Conservation (phyloP, 805 yeast genomes). For the Jamesozyma hellenica region DNA sequence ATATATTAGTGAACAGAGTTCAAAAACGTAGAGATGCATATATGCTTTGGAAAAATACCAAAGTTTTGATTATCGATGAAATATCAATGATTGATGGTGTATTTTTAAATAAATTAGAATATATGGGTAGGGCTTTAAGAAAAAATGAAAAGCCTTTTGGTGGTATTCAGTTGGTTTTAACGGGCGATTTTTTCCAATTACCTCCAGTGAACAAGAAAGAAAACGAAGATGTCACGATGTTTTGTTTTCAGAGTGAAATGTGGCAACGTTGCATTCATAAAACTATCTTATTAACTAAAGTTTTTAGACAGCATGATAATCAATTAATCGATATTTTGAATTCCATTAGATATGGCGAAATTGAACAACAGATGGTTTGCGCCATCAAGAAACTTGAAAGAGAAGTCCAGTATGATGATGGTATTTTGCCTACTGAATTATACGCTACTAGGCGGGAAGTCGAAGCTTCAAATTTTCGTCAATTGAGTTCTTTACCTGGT, state of each 20-base stretch:
- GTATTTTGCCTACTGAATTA: constrained; percentile 79
- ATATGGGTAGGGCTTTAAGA: constrained; percentile 51
- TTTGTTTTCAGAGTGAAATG: constrained; percentile 63
- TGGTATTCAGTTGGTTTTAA: constrained; percentile 78
- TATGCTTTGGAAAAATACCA: constrained; percentile 48
- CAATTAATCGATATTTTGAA: constrained; percentile 72
- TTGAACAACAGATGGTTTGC: constrained; percentile 38
- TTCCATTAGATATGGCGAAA: constrained; percentile 63
- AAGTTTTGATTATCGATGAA: constrained; percentile 80
- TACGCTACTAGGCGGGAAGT: constrained; percentile 85
- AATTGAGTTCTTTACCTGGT: constrained; percentile 44
- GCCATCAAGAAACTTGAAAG: constrained; percentile 50
- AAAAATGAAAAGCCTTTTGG: constrained; percentile 63
- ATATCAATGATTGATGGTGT: constrained; percentile 86
- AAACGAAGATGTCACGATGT: constrained; percentile 29
- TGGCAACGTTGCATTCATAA: constrained; percentile 59
- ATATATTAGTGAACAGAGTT: constrained; percentile 29
- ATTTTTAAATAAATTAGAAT: constrained; percentile 65
- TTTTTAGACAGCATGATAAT: constrained; percentile 76
- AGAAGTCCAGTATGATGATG: constrained; percentile 51
- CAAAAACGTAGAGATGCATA: constrained; percentile 12
- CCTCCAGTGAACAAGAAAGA: constrained; percentile 68
- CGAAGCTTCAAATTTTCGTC: constrained; percentile 53
- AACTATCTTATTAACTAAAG: constrained; percentile 64
- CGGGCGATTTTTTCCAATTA: constrained; percentile 94